Base-by-base conservation (phyloP, 1,284 basidiomycete species). In the Naganishia sp. region DNA sequence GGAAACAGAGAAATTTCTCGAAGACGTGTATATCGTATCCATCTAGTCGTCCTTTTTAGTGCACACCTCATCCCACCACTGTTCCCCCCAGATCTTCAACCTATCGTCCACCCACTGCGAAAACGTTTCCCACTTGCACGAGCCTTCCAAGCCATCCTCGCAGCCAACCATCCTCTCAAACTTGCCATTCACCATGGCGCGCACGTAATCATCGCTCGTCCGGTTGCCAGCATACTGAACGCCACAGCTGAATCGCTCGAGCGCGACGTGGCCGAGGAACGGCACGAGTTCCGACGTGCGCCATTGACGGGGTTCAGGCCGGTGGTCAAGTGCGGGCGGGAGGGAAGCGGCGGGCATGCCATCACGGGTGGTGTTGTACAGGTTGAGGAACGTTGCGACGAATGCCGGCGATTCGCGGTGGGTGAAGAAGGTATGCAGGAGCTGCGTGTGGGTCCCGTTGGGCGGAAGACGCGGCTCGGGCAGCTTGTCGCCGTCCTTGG, bases 391-490 rank as follows among this genome's bases (percentile, higher is more conserved):
- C 45, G 77, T 75, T 3, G 80, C 74, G 15, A 78, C 80, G 69
- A 82, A 75, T 1, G 79, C 80, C 2, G 80, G 80, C 13, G 81
- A 81, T 70, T 82, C 81, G 31, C 81, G 75, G 67, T 82, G 81
- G 0, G 81, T 81, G 69, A 82, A 80, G 49, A 78, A 80, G 7
- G 77, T 72, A 72, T 78, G 78, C 21, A 82, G 74, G 46, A 74
- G 59, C 50, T 78, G 77, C 21, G 74, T 72, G 57, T 78, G 77
- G 2, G 77, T 77, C 2, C 73, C 77, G 66, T 78, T 78, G 18
- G 77, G 77, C 11, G 77, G 77, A 0, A 76, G 61, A 61, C 74
- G 74, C 7, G 77, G 77, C 28, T 68, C 60, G 7, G 76, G 76
- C 33, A 77, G 57, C 13, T 66, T 66, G 65, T 70, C 56, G 66